These are phyloP conservation scores for Kalanchoe fedtschenkoi DNA, from an alignment of 164 flowering plant species.

Conservation along the genomic window DNA sequence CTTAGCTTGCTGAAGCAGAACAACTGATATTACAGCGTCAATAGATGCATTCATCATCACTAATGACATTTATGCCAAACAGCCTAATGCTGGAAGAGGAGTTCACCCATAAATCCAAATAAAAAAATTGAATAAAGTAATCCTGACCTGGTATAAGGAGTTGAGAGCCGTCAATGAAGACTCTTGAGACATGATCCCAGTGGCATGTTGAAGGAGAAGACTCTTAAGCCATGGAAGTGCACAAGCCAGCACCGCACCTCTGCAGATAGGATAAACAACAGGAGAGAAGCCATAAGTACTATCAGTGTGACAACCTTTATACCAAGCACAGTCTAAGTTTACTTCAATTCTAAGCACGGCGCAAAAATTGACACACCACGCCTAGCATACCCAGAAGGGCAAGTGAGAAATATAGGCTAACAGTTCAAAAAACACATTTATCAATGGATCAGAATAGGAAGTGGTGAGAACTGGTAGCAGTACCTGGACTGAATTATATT, in stretches of 20 bases:
- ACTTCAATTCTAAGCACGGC: background rate
- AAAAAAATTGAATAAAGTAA: background rate
- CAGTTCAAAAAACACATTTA: background rate
- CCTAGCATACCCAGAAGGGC: background rate
- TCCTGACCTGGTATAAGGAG: constrained; percentile 65
- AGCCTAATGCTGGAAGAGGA: background rate
- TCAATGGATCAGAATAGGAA: background rate
- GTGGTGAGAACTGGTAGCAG: background rate
- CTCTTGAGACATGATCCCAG: constrained; percentile 75
- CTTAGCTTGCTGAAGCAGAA: too few relatives aligned
- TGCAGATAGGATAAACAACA: constrained; percentile 17
- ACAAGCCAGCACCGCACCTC: constrained; percentile 78
- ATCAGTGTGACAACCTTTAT: background rate
- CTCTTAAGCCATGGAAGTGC: constrained; percentile 85
- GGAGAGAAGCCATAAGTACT: background rate
- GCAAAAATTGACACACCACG: background rate
- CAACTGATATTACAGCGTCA: too few relatives aligned
- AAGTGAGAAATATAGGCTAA: background rate
- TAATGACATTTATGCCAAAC: background rate
- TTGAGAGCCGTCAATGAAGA: constrained; percentile 62
- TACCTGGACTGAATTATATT: constrained; percentile 69
- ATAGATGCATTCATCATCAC: too few relatives aligned
- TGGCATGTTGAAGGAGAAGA: constrained; percentile 78
- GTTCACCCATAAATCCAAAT: background rate
- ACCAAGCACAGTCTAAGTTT: background rate